A percentile compares a stretch with the other conserved stretches of the same genome.
Conservation (phyloP, 495 filamentous ascomycete genomes). For the Schizothecium vesticola region DNA sequence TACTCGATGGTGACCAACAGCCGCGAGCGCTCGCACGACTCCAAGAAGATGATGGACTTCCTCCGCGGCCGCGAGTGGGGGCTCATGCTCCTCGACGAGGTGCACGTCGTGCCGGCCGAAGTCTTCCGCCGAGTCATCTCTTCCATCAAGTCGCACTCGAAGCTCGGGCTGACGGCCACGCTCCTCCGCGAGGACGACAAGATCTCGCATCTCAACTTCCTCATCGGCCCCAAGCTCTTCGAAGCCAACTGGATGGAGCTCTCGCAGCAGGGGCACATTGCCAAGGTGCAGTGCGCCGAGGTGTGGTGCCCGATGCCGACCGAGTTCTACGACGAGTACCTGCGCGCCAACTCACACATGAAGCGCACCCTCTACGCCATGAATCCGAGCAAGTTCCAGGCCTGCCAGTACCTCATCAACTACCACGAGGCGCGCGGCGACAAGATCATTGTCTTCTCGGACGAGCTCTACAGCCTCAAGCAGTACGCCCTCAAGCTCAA, state of each 20-base stretch:
- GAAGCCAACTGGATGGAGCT: slow-evolving; percentile 99
- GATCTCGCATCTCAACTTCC: slow-evolving; percentile 93
- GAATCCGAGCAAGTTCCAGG: slow-evolving; percentile 97
- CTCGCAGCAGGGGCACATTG: slow-evolving; percentile 93
- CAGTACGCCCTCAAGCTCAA: slow-evolving; percentile 76
- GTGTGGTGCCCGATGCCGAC: slow-evolving; percentile 99
- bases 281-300: slow-evolving; percentile 94
- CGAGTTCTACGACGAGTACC: slow-evolving; percentile 95
- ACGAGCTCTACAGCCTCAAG: slow-evolving; percentile 93
- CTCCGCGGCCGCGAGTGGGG: slow-evolving; percentile 91
- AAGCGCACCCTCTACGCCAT: slow-evolving; percentile 85
- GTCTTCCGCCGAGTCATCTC: slow-evolving; percentile 94
- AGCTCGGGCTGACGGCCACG: slow-evolving; percentile 94
- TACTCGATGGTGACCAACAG: slow-evolving; percentile 98
- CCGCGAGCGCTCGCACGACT: slow-evolving; percentile 79
- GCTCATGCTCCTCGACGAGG: slow-evolving; percentile 95
- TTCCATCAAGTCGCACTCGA: slow-evolving; percentile 86
- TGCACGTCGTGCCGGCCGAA: slow-evolving; percentile 93
- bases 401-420: slow-evolving; percentile 93
- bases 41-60: slow-evolving; percentile 98
- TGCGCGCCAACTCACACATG: slow-evolving; percentile 45
- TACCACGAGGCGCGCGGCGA: slow-evolving; percentile 95
- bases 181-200: slow-evolving; percentile 96
- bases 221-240: slow-evolving; percentile 96
- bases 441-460: slow-evolving; percentile 98